These are phyloP conservation scores for Raffaelea deltoideospora DNA, from an alignment of 2,329 filamentous ascomycete genomes.

Conservation along the genomic window DNA sequence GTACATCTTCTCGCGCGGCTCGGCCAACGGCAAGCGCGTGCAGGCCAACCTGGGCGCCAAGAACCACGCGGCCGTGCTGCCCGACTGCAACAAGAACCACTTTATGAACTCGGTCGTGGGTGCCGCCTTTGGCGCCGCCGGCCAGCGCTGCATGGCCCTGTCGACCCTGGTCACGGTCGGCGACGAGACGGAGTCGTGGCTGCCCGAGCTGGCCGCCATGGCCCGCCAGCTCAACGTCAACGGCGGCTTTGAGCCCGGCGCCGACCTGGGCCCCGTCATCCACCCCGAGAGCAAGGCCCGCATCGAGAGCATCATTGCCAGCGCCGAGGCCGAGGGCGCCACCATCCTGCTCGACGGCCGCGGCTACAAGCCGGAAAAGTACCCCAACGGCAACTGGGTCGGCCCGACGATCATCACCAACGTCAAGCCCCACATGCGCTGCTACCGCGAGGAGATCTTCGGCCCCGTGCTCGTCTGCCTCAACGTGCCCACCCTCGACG, in stretches of 20 bases:
- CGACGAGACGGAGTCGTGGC: conserved; percentile 64
- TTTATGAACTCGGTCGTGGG: conserved; percentile 73
- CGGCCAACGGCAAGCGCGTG: conserved; percentile 74
- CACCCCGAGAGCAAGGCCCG: conserved; percentile 63
- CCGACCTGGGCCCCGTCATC: conserved; percentile 72
- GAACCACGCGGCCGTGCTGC: conserved; percentile 74
- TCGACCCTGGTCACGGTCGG: conserved; percentile 73
- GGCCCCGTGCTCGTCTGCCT: conserved; percentile 72
- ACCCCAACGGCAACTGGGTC: conserved; percentile 75
- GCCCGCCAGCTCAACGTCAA: conserved; percentile 61
- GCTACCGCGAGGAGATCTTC: conserved; percentile 77
- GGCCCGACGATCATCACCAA: conserved; percentile 72
- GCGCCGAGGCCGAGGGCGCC: conserved; percentile 66
- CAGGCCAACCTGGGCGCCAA: conserved; percentile 81
- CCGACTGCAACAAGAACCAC: conserved; percentile 83
- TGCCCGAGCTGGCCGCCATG: conserved; percentile 60
- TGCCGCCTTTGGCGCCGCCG: conserved; percentile 71
- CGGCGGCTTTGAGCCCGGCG: conserved; percentile 66
- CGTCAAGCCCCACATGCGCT: conserved; percentile 67
- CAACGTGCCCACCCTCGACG: conserved; percentile 62
- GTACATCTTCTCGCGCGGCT: conserved; percentile 68
- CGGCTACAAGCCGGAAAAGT: conserved; percentile 59
- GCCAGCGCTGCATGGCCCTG: conserved; percentile 76
- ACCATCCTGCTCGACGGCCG: conserved; percentile 72
- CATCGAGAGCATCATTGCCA: conserved; percentile 61